phyloP scores from a whole-genome alignment of 2,329 filamentous ascomycete genomes.

The Talaromyces sp. region DNA sequence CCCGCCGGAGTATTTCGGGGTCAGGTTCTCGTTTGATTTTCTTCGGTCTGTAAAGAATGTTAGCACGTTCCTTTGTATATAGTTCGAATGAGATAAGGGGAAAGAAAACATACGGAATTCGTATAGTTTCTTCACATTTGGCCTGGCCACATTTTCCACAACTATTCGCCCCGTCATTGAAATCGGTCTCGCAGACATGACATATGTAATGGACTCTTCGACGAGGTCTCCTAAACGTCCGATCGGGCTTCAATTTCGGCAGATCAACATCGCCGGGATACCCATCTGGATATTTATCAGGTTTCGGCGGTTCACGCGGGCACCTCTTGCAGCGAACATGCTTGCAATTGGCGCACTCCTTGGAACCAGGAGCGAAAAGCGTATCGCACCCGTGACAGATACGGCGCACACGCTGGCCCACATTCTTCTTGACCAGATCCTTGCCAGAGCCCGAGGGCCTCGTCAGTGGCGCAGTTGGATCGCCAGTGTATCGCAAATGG shows the following conservation, averaged over 20 bases:
- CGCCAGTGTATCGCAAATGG: constrained; percentile 34
- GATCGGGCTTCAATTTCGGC: constrained; percentile 34
- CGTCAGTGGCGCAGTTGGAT: constrained; percentile 32
- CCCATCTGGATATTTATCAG: constrained; percentile 48
- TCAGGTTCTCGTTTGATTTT: constrained; percentile 43
- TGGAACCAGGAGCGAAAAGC: constrained; percentile 62
- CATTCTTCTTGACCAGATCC: constrained; percentile 71
- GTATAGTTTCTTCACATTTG: constrained; percentile 44
- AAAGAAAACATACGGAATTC: constrained; percentile 44
- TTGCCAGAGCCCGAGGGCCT: constrained; percentile 68
- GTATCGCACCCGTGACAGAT: constrained; percentile 74
- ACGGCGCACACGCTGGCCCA: constrained; percentile 72
- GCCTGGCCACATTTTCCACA: constrained; percentile 46
- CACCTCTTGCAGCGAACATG: constrained; percentile 80
- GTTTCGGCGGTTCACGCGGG: constrained; percentile 68
- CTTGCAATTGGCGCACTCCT: constrained; percentile 68
- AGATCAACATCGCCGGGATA: constrained; percentile 49
- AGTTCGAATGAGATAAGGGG: not conserved
- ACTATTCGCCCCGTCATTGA: constrained; percentile 32
- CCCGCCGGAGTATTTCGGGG: constrained; percentile 40
- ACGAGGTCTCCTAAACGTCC: constrained; percentile 42
- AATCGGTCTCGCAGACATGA: constrained; percentile 42
- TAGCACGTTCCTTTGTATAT: not conserved
- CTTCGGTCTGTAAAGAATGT: constrained; percentile 38
- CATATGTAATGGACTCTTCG: constrained; percentile 46